phyloP scores from a whole-genome alignment of 1,284 basidiomycete species.

The Porogramme epimiltina region DNA sequence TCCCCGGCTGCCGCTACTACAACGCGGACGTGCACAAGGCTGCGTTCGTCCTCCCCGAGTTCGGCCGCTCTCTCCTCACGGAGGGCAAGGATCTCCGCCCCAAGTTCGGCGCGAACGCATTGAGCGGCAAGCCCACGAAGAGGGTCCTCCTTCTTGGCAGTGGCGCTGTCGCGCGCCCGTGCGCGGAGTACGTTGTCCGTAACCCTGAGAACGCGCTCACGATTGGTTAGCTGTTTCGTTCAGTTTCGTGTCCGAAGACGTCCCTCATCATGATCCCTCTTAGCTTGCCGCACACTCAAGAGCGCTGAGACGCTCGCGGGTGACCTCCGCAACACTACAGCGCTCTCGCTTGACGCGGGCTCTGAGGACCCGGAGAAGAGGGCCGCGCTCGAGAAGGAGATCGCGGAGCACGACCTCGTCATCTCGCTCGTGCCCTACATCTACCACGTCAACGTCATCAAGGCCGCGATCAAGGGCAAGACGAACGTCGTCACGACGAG shows the following conservation, averaged over 20 bases:
- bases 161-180: slow-evolving; percentile 93
- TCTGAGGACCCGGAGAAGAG: slow-evolving; percentile 40
- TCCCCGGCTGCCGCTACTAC: slow-evolving; percentile 84
- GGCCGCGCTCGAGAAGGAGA: slow-evolving; percentile 74
- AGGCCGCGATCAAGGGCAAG: slow-evolving; percentile 94
- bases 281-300: slow-evolving; percentile 84
- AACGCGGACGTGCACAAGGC: slow-evolving; percentile 82
- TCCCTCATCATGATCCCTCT: background rate
- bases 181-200: slow-evolving; percentile 91
- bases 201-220: slow-evolving; percentile 85
- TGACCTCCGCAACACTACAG: slow-evolving; percentile 71
- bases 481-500: slow-evolving; percentile 96
- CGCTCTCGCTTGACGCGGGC: slow-evolving; percentile 85
- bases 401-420: slow-evolving; percentile 91
- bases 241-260: no score
- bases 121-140: slow-evolving; percentile 41
- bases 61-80: slow-evolving; percentile 76
- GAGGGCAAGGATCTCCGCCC: slow-evolving; percentile 74
- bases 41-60: slow-evolving; percentile 92
- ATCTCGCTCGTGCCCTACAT: slow-evolving; percentile 98
- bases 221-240: slow-evolving; percentile 56
- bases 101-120: slow-evolving; percentile 56
- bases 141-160: slow-evolving; percentile 93
- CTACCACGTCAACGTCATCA: slow-evolving; percentile 89
- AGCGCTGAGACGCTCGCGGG: slow-evolving; percentile 72